Base-by-base conservation (phyloP, 2,329 filamentous ascomycete genomes). In the Moelleriella libera region DNA sequence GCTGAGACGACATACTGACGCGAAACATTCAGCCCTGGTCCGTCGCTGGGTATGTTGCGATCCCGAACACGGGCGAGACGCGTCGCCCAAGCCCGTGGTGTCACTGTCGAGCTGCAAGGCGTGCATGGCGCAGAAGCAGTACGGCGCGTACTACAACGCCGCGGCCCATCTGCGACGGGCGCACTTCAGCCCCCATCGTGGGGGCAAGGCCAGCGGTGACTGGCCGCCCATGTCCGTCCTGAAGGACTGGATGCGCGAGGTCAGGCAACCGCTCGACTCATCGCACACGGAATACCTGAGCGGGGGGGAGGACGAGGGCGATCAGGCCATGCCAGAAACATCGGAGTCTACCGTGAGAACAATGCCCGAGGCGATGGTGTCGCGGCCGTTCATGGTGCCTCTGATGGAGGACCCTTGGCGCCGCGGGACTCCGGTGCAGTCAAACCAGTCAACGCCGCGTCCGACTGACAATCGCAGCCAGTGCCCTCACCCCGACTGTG, bases 1-100 rank as follows among this genome's bases (percentile, higher is more conserved):
- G 62, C 71, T 88, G 45, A 73, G 82, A 48, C 74, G 85, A 49
- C 85, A 89, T 60, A 70, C 67, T 14, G 74, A 78, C 50, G 74
- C 75, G 5, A 76, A 76, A 50, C 75, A 78, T 53, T 72, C 75
- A 4, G 67, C 72, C 8, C 57, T 74, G 37, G 72, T 76, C 30
- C 75, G 73, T 57, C 64, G 72, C 55, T 78, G 73, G 72, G 68
- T 78, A 14, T 78, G 74, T 59, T 70, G 67, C 31, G 73, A 77
- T 51, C 74, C 73, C 30, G 64, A 68, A 52, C 62, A 44, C 54
- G 61, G 42, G 50, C 63, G 40, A 54, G 58, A 53, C 54, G 66
- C 49, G 2, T 52, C 58, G 3, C 68, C 69, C 0, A 70, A 70
- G 48, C 75, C 75, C 2, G 60, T 70, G 3, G 68, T 78, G 47